Evolutionary conservation across 106 monocot species (phyloP), one percentile per base, ranked within the genome.

Genomic region (Dendrobium chrysotoxum): DNA sequence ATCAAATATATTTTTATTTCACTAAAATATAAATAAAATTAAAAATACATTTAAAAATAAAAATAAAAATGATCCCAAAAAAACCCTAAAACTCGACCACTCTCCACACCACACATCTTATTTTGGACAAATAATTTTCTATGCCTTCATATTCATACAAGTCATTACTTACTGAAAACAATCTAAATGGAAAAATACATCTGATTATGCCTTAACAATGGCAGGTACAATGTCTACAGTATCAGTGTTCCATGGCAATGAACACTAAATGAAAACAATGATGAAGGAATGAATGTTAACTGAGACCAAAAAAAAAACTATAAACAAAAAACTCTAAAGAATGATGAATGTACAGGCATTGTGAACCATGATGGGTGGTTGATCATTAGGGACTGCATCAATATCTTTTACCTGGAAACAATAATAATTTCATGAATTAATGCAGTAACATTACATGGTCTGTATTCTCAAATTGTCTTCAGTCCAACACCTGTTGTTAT

Each of bases 361-460:
- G 23, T 70, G 70, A 70, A 31, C 16, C 70, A 31, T 70, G 31
- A 70, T 70, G 26, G 26, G 66, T 26, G 4, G 35, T 35, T 35
- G 57, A 57, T 17, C 54, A 66, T 67, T 9, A 38, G 18, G 16
- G n/a, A 40, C 44, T 21, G 75, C 30, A 75, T 23, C 42, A 75
- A 76, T 25, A 46, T 76, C 0, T 47, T 25, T 45, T 28, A 76
- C 47, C 76, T 76, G 76, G 5, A 76, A 76, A 45, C 44, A 76
- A 76, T 15, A 76, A 46, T 74, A 42, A 8, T 74, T 74, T 42
- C 40, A 74, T 35, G 35, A 35, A 71, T 31, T 38, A 71, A 71
- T 12, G 25, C 64, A 64, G 1, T 64, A 71, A 35, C 25, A 38
- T 38, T 35, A 61, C 6, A 23, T 61, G 23, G 23, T 61, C 6